These are phyloP conservation scores for Artemisia tridentata DNA, from an alignment of 129 eudicot species.

Conservation along the genomic window DNA sequence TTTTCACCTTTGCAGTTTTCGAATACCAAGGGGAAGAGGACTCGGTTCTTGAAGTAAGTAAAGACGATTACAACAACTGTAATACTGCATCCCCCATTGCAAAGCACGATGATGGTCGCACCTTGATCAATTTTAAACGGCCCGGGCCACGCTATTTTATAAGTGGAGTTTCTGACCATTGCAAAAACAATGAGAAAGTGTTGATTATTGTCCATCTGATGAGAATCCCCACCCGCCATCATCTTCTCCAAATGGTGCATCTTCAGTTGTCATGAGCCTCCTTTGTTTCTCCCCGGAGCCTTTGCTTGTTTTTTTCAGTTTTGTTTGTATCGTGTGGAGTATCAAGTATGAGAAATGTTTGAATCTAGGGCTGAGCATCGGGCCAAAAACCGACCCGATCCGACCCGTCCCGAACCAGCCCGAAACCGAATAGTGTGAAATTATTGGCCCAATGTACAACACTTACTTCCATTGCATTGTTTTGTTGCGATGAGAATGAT, in stretches of 20 bases:
- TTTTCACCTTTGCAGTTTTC: slow-evolving; percentile 42
- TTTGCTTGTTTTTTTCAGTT: slow-evolving; percentile 27
- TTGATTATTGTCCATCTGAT: slow-evolving; percentile 30
- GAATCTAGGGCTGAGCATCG: too few species aligned
- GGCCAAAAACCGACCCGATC: too few species aligned
- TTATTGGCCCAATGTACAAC: too few species aligned
- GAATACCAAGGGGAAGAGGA: slow-evolving; percentile 47
- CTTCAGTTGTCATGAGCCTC: slow-evolving; percentile 32
- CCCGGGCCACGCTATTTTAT: slow-evolving; percentile 47
- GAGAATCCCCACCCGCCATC: slow-evolving; percentile 41
- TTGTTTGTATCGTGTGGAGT: slow-evolving; percentile 21
- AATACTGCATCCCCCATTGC: slow-evolving; percentile 36
- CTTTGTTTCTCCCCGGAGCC: slow-evolving; percentile 39
- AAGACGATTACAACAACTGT: slow-evolving; percentile 54
- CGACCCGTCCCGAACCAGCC: too few species aligned
- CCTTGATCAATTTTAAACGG: slow-evolving; percentile 25
- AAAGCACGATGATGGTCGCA: slow-evolving; percentile 34
- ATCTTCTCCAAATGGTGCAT: slow-evolving; percentile 35
- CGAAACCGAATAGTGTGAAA: too few species aligned
- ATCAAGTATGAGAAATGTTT: slow-evolving; percentile 22
- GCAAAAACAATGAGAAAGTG: slow-evolving; percentile 39
- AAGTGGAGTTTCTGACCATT: slow-evolving; percentile 36
- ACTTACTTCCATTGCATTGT: too few species aligned
- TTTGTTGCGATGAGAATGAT: too few species aligned
- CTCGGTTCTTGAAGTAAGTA: slow-evolving; percentile 62